Conservation (phyloP, 225 moss, liverwort and hornwort genomes). For the Anthoceros angustus region DNA sequence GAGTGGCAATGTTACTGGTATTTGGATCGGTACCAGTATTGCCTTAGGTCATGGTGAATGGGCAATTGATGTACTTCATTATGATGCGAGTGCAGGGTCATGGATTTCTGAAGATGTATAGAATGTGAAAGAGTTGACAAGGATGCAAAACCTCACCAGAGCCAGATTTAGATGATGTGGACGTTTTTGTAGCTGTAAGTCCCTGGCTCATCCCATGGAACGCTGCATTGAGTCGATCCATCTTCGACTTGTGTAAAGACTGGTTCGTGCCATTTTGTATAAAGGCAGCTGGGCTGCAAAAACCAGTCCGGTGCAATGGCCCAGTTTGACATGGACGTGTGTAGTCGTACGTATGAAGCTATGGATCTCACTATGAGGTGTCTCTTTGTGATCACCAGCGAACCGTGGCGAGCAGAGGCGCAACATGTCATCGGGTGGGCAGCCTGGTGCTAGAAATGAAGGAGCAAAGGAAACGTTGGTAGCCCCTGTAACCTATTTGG, state of each 20-base stretch:
- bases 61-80: not conserved
- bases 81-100: slow-evolving; percentile 4
- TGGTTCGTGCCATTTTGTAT: not conserved
- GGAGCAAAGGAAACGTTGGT: slow-evolving; percentile 4
- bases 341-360: not conserved
- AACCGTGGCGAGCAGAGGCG: not conserved
- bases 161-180: not conserved
- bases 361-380: not conserved
- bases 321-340: not conserved
- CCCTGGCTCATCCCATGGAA: not conserved
- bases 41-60: not conserved
- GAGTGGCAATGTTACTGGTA: no score
- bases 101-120: slow-evolving; percentile 6
- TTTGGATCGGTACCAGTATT: no score
- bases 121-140: not conserved
- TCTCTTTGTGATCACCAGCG: slow-evolving; percentile 1
- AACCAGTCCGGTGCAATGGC: not conserved
- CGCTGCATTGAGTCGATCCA: not conserved
- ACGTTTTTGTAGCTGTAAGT: slow-evolving; percentile 1
- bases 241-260: not conserved
- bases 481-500: not conserved
- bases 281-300: no score
- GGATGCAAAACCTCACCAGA: slow-evolving; percentile 1
- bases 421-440: not conserved
- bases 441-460: not conserved